These are phyloP conservation scores for Kurtzmaniella quercitrusa DNA, from an alignment of 1,139 yeast species.

Conservation along the genomic window DNA sequence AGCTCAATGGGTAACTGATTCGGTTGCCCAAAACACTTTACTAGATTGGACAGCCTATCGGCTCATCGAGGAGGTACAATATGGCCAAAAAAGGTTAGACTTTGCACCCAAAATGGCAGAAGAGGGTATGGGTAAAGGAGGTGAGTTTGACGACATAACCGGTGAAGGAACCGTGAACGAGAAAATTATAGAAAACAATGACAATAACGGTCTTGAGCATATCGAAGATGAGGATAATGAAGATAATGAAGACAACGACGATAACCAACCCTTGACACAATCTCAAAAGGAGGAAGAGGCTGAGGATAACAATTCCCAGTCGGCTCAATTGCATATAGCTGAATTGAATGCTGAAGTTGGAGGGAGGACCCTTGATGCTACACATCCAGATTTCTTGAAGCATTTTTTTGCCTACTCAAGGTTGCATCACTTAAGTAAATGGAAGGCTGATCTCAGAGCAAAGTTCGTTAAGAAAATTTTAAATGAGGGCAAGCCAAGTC, in stretches of 20 bases:
- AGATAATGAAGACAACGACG: conserved; percentile 1
- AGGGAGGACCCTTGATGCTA: conserved; percentile 47
- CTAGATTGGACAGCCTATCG: conserved; percentile 68
- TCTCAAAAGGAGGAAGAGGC: conserved; percentile 9
- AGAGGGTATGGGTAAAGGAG: neutral
- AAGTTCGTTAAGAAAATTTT: conserved; percentile 48
- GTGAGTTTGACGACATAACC: conserved; percentile 4
- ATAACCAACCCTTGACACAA: conserved; percentile 3
- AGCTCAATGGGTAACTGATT: conserved; percentile 79
- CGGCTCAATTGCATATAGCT: conserved; percentile 6
- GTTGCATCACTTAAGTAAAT: conserved; percentile 78
- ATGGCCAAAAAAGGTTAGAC: conserved; percentile 44
- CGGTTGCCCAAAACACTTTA: conserved; percentile 42
- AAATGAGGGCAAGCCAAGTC: conserved; percentile 11
- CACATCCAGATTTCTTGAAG: conserved; percentile 68
- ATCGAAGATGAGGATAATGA: conserved; percentile 6
- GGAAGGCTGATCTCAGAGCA: conserved; percentile 76
- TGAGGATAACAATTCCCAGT: conserved; percentile 4
- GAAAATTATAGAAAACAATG: too few species aligned
- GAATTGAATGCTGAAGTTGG: conserved; percentile 1
- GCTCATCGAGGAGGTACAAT: conserved; percentile 48
- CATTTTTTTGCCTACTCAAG: conserved; percentile 78
- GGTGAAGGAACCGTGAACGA: neutral
- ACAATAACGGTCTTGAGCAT: conserved; percentile 1
- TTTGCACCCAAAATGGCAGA: conserved; percentile 9